phyloP scores from a whole-genome alignment of 2,329 filamentous ascomycete species.

The Alternaria conjuncta region DNA sequence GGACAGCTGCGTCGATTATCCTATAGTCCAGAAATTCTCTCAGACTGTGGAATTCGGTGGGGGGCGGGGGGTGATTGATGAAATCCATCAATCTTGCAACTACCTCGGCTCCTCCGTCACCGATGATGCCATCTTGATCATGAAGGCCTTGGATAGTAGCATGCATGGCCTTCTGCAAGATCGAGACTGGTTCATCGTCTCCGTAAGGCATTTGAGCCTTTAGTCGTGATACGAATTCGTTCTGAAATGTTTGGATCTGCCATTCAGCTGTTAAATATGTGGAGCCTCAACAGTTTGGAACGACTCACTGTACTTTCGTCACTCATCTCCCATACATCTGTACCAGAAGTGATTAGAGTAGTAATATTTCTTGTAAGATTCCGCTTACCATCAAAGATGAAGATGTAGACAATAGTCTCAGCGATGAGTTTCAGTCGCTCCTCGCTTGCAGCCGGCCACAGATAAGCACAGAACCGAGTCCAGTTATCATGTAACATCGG shows the following conservation, averaged over 20 bases:
- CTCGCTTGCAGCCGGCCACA: not conserved
- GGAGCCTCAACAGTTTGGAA: not conserved
- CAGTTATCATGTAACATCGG: not conserved
- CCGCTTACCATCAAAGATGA: slow-evolving; percentile 1
- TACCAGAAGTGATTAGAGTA: not conserved
- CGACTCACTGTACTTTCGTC: not conserved
- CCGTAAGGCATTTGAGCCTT: not conserved
- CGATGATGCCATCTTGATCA: not conserved
- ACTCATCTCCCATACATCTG: slow-evolving; percentile 1
- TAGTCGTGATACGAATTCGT: not conserved
- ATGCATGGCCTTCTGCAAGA: not conserved
- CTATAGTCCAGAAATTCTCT: not conserved
- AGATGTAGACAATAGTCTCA: not conserved
- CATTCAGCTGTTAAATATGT: not conserved
- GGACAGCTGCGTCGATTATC: not conserved
- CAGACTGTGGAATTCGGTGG: not conserved
- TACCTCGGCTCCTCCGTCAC: not conserved
- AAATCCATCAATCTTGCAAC: slow-evolving; percentile 1
- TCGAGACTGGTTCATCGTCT: not conserved
- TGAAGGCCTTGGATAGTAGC: not conserved
- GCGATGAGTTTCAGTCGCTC: not conserved
- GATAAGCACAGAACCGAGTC: not conserved
- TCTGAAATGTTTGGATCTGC: not conserved
- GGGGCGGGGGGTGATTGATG: not conserved
- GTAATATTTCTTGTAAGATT: not conserved